These are phyloP conservation scores for Stentor coeruleus DNA, from an alignment of 73 alveolate genomes.

Conservation along the genomic window DNA sequence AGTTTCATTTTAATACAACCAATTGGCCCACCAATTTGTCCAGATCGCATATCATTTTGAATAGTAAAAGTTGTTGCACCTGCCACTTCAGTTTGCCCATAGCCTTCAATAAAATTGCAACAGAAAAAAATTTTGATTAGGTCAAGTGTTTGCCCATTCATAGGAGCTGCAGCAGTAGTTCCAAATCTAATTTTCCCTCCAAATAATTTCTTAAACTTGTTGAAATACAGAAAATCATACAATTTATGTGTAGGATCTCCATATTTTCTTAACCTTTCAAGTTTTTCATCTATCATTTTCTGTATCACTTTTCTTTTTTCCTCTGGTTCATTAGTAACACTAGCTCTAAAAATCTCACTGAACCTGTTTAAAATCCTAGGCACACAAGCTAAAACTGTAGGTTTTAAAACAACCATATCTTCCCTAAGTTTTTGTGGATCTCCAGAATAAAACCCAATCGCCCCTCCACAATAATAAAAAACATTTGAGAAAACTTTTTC, in stretches of 20 bases:
- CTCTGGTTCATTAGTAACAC: constrained; percentile 54
- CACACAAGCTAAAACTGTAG: constrained; percentile 93
- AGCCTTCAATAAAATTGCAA: constrained; percentile 77
- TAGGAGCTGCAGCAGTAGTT: constrained; percentile 93
- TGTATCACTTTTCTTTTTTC: constrained; percentile 48
- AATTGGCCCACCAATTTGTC: constrained; percentile 89
- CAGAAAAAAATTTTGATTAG: constrained; percentile 67
- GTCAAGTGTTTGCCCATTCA: constrained; percentile 68
- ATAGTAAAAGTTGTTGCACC: constrained; percentile 61
- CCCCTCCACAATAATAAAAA: constrained; percentile 53
- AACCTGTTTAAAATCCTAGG: constrained; percentile 94
- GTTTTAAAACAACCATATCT: constrained; percentile 75
- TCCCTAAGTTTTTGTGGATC: constrained; percentile 66
- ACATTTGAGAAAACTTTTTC: constrained; percentile 73
- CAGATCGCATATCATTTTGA: constrained; percentile 59
- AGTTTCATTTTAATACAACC: constrained; percentile 76
- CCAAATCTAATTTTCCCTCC: constrained; percentile 90
- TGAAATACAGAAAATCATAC: constrained; percentile 80
- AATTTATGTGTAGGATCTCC: constrained; percentile 62
- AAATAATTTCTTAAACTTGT: constrained; percentile 62
- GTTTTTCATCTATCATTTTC: constrained; percentile 65
- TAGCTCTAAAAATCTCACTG: constrained; percentile 71
- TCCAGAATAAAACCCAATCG: constrained; percentile 78
- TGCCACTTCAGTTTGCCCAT: constrained; percentile 93
- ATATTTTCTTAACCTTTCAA: constrained; percentile 34